Conservation (phyloP, 345 rosid species). For the Acer negundo region DNA sequence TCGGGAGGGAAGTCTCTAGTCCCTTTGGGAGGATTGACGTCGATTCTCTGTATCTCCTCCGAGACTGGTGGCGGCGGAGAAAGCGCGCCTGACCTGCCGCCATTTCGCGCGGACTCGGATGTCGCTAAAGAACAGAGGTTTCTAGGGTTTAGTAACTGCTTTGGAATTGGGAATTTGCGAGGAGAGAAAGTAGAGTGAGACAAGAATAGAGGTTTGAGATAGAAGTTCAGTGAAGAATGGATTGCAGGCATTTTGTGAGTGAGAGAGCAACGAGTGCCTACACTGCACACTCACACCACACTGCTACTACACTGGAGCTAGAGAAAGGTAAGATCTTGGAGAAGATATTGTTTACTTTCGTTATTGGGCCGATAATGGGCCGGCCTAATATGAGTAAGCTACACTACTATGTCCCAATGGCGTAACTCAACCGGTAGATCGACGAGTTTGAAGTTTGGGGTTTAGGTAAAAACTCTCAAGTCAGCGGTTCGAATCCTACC, state of each 20-base stretch:
- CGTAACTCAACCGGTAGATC: too few relatives aligned
- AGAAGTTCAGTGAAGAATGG: constrained; percentile 31
- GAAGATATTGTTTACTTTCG: background rate
- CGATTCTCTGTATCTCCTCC: constrained; percentile 60
- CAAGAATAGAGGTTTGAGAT: constrained; percentile 39
- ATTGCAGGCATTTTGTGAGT: constrained; percentile 33
- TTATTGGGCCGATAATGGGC: background rate
- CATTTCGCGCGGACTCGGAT: constrained; percentile 32
- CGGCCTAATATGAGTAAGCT: background rate
- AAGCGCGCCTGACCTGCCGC: constrained; percentile 66
- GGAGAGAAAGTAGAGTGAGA: constrained; percentile 16
- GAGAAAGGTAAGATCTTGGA: background rate
- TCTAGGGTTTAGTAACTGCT: constrained; percentile 27
- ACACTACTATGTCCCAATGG: too few relatives aligned
- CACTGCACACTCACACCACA: background rate
- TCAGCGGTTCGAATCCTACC: too few relatives aligned
- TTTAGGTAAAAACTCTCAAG: too few relatives aligned
- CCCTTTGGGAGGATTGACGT: constrained; percentile 90
- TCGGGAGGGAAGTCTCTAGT: constrained; percentile 95
- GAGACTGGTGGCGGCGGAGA: constrained; percentile 46
- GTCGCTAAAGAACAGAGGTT: constrained; percentile 36
- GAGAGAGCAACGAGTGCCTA: background rate
- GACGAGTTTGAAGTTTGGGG: too few relatives aligned
- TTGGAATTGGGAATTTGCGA: constrained; percentile 18
- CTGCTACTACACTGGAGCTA: background rate